phyloP scores from a whole-genome alignment of 2,329 filamentous ascomycete genomes.

The Alternaria burnsii region DNA sequence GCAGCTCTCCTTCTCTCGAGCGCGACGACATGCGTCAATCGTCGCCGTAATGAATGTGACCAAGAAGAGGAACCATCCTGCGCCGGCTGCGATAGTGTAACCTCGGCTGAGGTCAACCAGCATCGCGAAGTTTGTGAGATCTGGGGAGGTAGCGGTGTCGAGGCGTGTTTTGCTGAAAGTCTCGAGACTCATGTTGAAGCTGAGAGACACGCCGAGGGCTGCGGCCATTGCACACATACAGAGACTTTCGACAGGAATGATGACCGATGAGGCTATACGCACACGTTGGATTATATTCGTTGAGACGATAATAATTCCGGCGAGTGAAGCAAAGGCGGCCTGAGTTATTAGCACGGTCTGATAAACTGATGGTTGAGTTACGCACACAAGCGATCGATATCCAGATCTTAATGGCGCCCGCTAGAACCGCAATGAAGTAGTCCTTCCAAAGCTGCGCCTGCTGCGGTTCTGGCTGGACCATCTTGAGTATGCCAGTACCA shows the following conservation, averaged over 20 bases:
- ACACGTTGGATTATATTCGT: conserved; percentile 25
- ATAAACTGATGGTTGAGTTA: neutral
- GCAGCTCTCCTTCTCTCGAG: conserved; percentile 30
- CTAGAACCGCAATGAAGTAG: conserved; percentile 26
- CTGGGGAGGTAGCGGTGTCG: conserved; percentile 21
- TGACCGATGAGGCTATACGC: conserved; percentile 26
- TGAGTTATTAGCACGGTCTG: conserved; percentile 19
- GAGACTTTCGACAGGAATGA: conserved; percentile 34
- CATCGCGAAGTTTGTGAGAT: conserved; percentile 30
- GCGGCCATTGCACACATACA: conserved; percentile 33
- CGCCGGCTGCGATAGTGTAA: conserved; percentile 29
- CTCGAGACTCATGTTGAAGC: conserved; percentile 27
- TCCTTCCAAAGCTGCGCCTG: conserved; percentile 27
- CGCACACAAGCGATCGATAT: conserved; percentile 38
- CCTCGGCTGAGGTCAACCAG: conserved; percentile 33
- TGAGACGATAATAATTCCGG: conserved; percentile 25
- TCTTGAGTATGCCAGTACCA: conserved; percentile 25
- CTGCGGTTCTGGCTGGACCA: conserved; percentile 14
- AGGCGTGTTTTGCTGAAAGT: conserved; percentile 19
- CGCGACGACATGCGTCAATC: conserved; percentile 25
- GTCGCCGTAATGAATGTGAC: conserved; percentile 26
- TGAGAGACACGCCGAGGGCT: conserved; percentile 34
- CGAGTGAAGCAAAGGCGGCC: conserved; percentile 33
- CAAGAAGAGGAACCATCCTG: conserved; percentile 26
- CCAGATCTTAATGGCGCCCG: conserved; percentile 31